Conservation (phyloP, 2,329 filamentous ascomycete species). For the Cladosporium cucumerinum region DNA sequence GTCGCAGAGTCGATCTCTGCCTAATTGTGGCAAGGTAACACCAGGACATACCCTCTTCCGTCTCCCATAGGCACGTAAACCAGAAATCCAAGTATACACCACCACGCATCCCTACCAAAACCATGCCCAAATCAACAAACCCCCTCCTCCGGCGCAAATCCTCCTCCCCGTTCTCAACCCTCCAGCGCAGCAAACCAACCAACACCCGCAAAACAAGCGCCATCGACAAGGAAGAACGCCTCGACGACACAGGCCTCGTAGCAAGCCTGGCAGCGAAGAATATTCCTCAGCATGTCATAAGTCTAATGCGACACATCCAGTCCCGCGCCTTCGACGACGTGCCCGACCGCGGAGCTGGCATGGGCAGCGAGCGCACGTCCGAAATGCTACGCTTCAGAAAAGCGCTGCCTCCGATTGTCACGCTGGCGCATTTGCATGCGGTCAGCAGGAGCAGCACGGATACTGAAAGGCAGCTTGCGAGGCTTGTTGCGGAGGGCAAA, state of each 20-base stretch:
- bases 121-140: conserved; percentile 29
- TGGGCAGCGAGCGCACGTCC: conserved; percentile 61
- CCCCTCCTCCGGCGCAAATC: conserved; percentile 37
- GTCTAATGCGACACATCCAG: conserved; percentile 57
- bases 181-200: conserved; percentile 36
- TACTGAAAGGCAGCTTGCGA: conserved; percentile 65
- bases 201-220: conserved; percentile 22
- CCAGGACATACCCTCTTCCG: not conserved
- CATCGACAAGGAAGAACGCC: conserved; percentile 34
- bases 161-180: conserved; percentile 37
- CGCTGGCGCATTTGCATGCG: conserved; percentile 63
- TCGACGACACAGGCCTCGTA: conserved; percentile 60
- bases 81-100: conserved; percentile 19
- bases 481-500: conserved; percentile 55
- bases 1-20: not conserved
- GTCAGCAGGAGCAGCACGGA: conserved; percentile 60
- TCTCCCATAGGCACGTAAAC: not conserved
- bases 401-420: conserved; percentile 61
- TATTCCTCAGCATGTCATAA: conserved; percentile 55
- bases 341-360: conserved; percentile 56
- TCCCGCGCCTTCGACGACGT: conserved; percentile 62
- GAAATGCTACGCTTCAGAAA: conserved; percentile 61
- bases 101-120: conserved; percentile 7
- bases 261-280: conserved; percentile 57
- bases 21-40: not conserved